Evolutionary conservation across 2,329 filamentous ascomycete species (phyloP), one percentile per base, ranked within the genome.

Genomic region (Trichoderma sp.): DNA sequence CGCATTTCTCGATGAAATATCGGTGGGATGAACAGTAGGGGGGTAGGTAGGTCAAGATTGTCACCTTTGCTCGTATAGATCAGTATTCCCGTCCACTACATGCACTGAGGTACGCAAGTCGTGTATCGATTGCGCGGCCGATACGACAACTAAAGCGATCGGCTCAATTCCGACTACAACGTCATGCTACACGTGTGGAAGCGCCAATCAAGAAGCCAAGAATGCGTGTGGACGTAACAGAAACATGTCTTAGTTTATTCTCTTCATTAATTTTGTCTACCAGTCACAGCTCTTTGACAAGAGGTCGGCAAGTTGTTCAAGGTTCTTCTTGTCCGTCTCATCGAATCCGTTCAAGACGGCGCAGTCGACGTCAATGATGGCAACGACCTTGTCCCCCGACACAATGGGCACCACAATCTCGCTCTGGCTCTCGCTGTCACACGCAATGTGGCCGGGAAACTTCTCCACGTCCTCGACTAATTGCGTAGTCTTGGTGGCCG

Each of bases 391-490:
- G 28, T 74, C 78, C 58, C 75, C 74, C 28, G 77, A 77, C 6
- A 92, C 74, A 73, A 95, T 87, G 2, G 93, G 93, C 63, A 95
- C 93, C 20, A 96, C 93, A 78, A 96, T 91, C 84, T 96, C 93
- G 78, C 93, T 95, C 82, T 85, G 88, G 76, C 89, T 93, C 71
- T 89, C 91, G 4, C 88, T 88, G 80, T 96, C 93, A 79, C 93
- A 95, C 11, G 93, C 92, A 77, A 96, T 95, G 79, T 95, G 93
- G 2, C 92, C 93, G 0, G 92, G 91, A 77, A 95, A 95, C 66
- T 82, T 78, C 57, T 93, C 90, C 8, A 96, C 92, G 79, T 96
- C 90, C 13, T 84, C 82, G 0, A 92, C 87, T 7, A 94, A 79
- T 81, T 93, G 91, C 12, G 92, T 94, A 72, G 82, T 78, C 58